phyloP scores from a whole-genome alignment of 1,284 basidiomycete species.

The Irpex sp. region DNA sequence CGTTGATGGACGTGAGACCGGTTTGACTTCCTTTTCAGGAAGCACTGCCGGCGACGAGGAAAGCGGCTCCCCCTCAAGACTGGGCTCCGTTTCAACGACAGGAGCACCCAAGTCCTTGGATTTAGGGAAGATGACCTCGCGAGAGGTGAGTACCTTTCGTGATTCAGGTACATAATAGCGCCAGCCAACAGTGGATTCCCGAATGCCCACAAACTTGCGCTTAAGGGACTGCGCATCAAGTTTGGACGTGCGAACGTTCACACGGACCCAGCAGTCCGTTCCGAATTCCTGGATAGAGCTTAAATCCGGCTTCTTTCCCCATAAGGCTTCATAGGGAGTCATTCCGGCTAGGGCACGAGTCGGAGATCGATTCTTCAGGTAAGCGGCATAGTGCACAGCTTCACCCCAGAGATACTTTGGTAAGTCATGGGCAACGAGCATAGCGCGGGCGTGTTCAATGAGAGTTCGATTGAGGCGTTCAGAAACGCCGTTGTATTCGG shows the following conservation, averaged over 20 bases:
- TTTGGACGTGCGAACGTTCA: constrained; percentile 12
- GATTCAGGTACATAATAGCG: constrained; percentile 18
- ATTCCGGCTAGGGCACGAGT: constrained; percentile 6
- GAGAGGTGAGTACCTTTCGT: constrained; percentile 17
- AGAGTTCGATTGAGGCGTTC: constrained; percentile 26
- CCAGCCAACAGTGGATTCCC: constrained; percentile 17
- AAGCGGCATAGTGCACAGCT: constrained; percentile 16
- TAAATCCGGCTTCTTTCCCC: constrained; percentile 14
- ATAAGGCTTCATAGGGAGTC: constrained; percentile 14
- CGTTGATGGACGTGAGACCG: not conserved
- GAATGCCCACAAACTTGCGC: constrained; percentile 22
- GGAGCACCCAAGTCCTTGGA: not conserved
- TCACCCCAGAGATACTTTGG: constrained; percentile 24
- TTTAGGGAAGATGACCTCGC: constrained; percentile 22
- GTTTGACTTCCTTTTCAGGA: not conserved
- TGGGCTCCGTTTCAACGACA: not conserved
- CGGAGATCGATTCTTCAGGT: constrained; percentile 12
- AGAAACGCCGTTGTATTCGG: constrained; percentile 25
- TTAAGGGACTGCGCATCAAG: constrained; percentile 17
- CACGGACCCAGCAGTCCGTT: constrained; percentile 17
- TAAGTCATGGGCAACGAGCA: constrained; percentile 19
- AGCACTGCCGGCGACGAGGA: not conserved
- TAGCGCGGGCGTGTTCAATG: constrained; percentile 20
- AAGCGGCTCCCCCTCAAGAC: constrained; percentile 2
- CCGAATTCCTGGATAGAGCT: constrained; percentile 24